Evolutionary conservation across 176 grass and related monocot genomes (phyloP), one percentile per base, ranked within the genome.

Genomic region (Bolboschoenus planiculmis): DNA sequence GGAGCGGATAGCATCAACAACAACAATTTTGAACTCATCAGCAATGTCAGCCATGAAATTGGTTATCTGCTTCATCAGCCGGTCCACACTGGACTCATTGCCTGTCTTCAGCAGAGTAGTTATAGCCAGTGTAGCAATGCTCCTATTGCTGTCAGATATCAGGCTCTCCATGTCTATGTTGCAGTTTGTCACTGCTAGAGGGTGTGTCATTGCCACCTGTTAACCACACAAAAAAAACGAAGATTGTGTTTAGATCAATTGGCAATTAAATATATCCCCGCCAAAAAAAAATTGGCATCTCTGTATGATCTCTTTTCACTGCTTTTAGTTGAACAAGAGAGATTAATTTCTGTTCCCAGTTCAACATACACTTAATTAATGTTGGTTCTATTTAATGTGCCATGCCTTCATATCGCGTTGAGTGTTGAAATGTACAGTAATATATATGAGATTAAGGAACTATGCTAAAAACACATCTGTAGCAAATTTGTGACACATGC

Each of bases 131-230:
- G 96, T 99, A 24, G 92, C 96, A 66, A 99, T 95, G 91, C 96
- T 99, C 84, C 92, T 93, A 76, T 99, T 99, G 80, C 94, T 93
- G 83, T 99, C 96, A 70, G 96, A 94, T 34, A 99, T 99, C 87
- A 99, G 91, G 87, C 92, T 99, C 85, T 99, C 96, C 92, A 95
- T 95, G 78, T 99, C 96, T 77, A 99, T 95, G 84, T 99, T 99
- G 87, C 96, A 99, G 81, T 95, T 99, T 51, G 96, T 95, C 65
- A 99, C 96, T 2, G 92, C 96, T 86, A 99, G 85, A 80, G 96
- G 96, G 91, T 99, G 92, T 84, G 89, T 89, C 68, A 90, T 91
- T 72, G 96, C 96, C 86, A 99, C 96, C 95, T 98, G 64, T 78
- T 18, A 83, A 83, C 44, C 72, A 48, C 44, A 53, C 23, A 16